These are phyloP conservation scores for Lodderomyces pseudojiufengensis DNA, from an alignment of 1,139 yeast species.

Conservation along the genomic window DNA sequence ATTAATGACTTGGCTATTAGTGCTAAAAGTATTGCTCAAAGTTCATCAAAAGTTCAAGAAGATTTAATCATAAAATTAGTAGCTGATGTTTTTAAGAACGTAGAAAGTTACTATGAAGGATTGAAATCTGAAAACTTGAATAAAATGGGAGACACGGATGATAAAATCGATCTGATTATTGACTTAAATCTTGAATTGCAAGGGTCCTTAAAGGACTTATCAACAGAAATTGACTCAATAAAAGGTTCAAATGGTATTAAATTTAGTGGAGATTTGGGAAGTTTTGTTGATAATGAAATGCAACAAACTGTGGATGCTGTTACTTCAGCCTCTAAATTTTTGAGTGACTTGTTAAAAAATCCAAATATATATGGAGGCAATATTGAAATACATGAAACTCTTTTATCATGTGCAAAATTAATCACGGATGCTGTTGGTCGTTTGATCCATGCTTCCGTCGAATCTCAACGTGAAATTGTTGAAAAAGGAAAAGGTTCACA, in stretches of 20 bases:
- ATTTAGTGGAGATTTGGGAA: slow-evolving; percentile 58
- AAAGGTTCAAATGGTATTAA: slow-evolving; percentile 40
- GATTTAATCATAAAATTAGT: slow-evolving; percentile 50
- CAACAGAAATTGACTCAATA: slow-evolving; percentile 54
- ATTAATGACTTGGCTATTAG: slow-evolving; percentile 65
- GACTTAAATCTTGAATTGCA: slow-evolving; percentile 74
- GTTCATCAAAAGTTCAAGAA: slow-evolving; percentile 51
- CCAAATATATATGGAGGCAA: slow-evolving; percentile 58
- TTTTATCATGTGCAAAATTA: slow-evolving; percentile 75
- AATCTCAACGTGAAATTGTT: slow-evolving; percentile 80
- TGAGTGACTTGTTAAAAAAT: slow-evolving; percentile 52
- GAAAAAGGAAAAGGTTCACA: slow-evolving; percentile 64
- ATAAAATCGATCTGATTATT: slow-evolving; percentile 72
- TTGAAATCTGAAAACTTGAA: slow-evolving; percentile 53
- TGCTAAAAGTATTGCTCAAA: slow-evolving; percentile 64
- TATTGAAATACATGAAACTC: slow-evolving; percentile 71
- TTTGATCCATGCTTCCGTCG: slow-evolving; percentile 73
- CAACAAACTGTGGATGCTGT: slow-evolving; percentile 68
- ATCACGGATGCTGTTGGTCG: slow-evolving; percentile 76
- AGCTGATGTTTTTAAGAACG: slow-evolving; percentile 55
- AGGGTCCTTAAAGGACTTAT: slow-evolving; percentile 59
- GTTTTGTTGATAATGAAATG: slow-evolving; percentile 70
- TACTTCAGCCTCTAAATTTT: slow-evolving; percentile 59
- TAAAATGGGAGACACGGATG: slow-evolving; percentile 53
- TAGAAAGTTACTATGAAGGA: slow-evolving; percentile 60